Evolutionary conservation across 2,329 filamentous ascomycete genomes (phyloP).

Genomic region (Neofusicoccum laricinum): DNA sequence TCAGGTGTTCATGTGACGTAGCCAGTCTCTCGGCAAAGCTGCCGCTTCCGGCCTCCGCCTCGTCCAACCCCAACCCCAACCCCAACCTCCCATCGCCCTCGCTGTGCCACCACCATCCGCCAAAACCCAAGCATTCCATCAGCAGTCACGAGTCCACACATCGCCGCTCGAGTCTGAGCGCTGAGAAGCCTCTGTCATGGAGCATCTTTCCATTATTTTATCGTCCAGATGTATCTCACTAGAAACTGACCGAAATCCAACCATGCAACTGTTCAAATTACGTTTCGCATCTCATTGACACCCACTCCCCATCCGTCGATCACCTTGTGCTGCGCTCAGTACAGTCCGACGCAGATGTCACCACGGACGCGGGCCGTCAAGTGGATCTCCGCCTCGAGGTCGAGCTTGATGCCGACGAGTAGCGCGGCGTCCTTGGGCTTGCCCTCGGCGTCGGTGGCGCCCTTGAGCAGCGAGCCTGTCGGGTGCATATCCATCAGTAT

Average conservation of each 20-base stretch:
- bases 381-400: conserved; percentile 62
- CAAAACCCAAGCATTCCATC: background rate
- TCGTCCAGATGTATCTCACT: background rate
- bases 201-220: conserved; percentile 12
- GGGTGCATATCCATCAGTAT: conserved; percentile 13
- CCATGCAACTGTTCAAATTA: background rate
- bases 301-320: background rate
- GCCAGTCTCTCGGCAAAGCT: conserved; percentile 2
- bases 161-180: background rate
- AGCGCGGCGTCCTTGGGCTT: conserved; percentile 58
- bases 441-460: conserved; percentile 56
- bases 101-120: background rate
- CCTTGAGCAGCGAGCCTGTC: conserved; percentile 55
- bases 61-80: conserved; percentile 6
- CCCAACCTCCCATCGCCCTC: background rate
- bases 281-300: background rate
- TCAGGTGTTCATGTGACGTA: background rate
- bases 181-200: background rate
- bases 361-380: conserved; percentile 59
- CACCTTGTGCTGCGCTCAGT: conserved; percentile 36
- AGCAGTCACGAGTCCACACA: background rate
- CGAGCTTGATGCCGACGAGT: conserved; percentile 62
- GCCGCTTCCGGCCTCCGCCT: background rate
- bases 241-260: background rate
- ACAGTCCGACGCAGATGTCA: conserved; percentile 60